Base-by-base conservation (phyloP, 1,139 yeast genomes). In the Geotrichum carabidarum region DNA sequence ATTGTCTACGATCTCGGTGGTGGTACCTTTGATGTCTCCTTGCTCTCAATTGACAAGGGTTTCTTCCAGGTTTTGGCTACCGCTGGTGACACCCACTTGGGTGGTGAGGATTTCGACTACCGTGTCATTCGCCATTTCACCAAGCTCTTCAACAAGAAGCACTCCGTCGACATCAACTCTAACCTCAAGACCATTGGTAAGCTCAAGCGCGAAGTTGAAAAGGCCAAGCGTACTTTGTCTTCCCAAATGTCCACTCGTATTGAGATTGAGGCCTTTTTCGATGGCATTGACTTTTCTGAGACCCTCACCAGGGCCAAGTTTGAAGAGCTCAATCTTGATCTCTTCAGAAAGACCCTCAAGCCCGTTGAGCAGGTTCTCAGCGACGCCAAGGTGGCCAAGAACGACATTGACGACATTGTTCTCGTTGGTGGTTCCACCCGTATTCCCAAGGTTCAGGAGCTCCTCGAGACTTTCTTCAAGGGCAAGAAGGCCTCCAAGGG, bases 401-500 rank as follows among this genome's bases (percentile, higher is more conserved):
- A 82, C 54, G 94, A 86, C 63, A 80, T 90, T 63, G 94, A 90
- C 71, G 97, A 90, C 70, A 87, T 90, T 71, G 97, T 90, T 47
- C 79, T 90, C 58, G 97, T 90, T 66, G 97, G 97, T 79, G 97
- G 97, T 76, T 90, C 97, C 49, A 90, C 97, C 59, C 89, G 97
- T 83, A 90, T 90, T 78, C 97, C 97, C 75, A 90, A 89, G 80
- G 96, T 90, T 63, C 96, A 88, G 78, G 86, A 86, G 74, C 79
- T 90, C 66, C 80, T 90, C 63, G 95, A 90, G 75, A 79, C 81
- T 63, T 89, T 76, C 81, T 90, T 90, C 74, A 85, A 85, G 70
- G 95, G 95, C 68, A 90, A 90, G 81, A 86, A 89, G 77, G 93
- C 95, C 56, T 84, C 95, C 63, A 89, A 88, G 80, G 95, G 96